These are phyloP conservation scores for Candida golubevii DNA, from an alignment of 805 yeast species.

Conservation along the genomic window DNA sequence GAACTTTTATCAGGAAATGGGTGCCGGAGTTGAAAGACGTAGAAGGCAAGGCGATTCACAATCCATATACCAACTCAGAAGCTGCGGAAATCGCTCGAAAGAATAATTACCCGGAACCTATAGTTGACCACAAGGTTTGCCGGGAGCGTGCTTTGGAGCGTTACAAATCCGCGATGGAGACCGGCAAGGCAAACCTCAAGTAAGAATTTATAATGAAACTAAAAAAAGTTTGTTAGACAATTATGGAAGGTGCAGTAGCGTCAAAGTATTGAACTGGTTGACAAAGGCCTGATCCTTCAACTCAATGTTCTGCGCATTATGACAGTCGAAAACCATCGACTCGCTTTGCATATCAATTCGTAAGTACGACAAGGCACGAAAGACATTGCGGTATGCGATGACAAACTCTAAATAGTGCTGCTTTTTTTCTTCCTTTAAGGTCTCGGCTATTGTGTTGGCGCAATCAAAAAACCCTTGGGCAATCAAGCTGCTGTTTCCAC, in stretches of 20 bases:
- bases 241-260: background rate
- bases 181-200: conserved; percentile 11
- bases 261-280: conserved; percentile 7
- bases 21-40: conserved; percentile 42
- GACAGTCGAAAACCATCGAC: conserved; percentile 12
- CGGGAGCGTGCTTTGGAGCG: conserved; percentile 41
- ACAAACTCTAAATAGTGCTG: conserved; percentile 9
- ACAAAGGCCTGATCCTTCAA: conserved; percentile 1
- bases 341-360: conserved; percentile 12
- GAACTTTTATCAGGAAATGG: conserved; percentile 45
- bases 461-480: conserved; percentile 14
- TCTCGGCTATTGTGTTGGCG: conserved; percentile 8
- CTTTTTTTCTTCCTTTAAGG: conserved; percentile 6
- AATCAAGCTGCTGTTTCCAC: conserved; percentile 11
- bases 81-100: conserved; percentile 24
- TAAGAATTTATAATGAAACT: background rate
- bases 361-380: conserved; percentile 2
- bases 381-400: background rate
- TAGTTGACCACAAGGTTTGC: conserved; percentile 38
- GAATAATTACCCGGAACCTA: conserved; percentile 41
- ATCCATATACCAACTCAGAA: conserved; percentile 26
- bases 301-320: background rate
- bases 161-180: conserved; percentile 32
- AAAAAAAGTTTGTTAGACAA: background rate
- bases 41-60: conserved; percentile 28